A percentile compares a stretch with the other conserved stretches of the same genome.
Conservation (phyloP, 495 filamentous ascomycete genomes). For the Neurospora sp. region DNA sequence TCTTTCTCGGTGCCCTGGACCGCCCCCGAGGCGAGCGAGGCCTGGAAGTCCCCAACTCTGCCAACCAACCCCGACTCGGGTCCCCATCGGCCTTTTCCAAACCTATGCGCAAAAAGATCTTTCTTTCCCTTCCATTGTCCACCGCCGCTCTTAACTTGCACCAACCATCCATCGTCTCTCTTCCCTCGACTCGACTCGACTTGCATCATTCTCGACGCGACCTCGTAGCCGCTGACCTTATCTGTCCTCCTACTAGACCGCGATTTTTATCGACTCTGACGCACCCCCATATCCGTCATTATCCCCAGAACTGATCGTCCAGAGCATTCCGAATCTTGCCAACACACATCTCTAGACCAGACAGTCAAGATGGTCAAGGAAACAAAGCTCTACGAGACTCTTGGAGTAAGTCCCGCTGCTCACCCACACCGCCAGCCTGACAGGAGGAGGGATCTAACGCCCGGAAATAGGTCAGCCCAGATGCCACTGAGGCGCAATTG, state of each 20-base stretch:
- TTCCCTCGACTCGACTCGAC: background rate
- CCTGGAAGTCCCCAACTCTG: background rate
- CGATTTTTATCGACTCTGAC: background rate
- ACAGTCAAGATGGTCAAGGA: constrained; percentile 76
- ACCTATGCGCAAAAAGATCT: background rate
- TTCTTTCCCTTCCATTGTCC: background rate
- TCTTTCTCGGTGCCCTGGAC: background rate
- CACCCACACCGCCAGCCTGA: background rate
- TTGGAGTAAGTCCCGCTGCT: constrained; percentile 58
- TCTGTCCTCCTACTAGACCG: background rate
- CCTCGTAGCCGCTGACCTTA: background rate
- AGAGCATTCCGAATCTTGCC: background rate
- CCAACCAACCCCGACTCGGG: background rate
- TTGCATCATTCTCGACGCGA: background rate
- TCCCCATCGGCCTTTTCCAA: background rate
- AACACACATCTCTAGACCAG: constrained; percentile 1
- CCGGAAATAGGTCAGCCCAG: constrained; percentile 56
- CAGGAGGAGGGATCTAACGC: background rate
- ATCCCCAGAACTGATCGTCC: background rate
- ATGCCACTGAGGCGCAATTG: constrained; percentile 65
- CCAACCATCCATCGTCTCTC: background rate
- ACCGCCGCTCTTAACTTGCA: background rate
- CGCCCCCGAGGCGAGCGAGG: background rate
- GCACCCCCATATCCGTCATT: background rate
- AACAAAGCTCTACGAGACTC: constrained; percentile 73